These are phyloP conservation scores for Russula earlei DNA, from an alignment of 768 basidiomycete species.

Conservation along the genomic window DNA sequence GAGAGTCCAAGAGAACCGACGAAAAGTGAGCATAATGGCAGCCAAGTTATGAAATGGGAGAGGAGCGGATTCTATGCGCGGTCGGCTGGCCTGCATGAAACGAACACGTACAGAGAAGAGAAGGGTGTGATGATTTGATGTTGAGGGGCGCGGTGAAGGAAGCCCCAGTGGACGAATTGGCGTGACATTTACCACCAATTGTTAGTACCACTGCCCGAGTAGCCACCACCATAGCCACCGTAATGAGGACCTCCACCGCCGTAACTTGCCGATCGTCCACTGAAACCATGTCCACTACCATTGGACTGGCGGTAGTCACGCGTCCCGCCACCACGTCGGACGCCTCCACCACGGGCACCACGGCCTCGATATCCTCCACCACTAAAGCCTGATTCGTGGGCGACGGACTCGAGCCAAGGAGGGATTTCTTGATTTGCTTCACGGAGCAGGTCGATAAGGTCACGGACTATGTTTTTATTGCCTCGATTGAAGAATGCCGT, in stretches of 20 bases:
- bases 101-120: conserved; percentile 4
- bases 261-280: conserved; percentile 27
- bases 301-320: conserved; percentile 35
- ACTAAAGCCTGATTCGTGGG: conserved; percentile 71
- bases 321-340: conserved; percentile 50
- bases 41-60: background rate
- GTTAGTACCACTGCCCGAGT: conserved; percentile 23
- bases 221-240: conserved; percentile 25
- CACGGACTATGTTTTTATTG: conserved; percentile 86
- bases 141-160: background rate
- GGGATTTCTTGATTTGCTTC: conserved; percentile 98
- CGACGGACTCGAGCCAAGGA: conserved; percentile 78
- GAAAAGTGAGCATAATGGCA: conserved; percentile 8
- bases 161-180: background rate
- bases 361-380: conserved; percentile 39
- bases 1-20: conserved; percentile 27
- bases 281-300: conserved; percentile 30
- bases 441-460: conserved; percentile 84
- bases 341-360: conserved; percentile 41
- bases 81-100: background rate
- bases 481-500: conserved; percentile 96
- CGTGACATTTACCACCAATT: conserved; percentile 43
- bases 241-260: conserved; percentile 27
- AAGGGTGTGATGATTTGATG: background rate
- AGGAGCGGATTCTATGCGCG: background rate